These are phyloP conservation scores for Diaporthe eres DNA, from an alignment of 2,329 filamentous ascomycete species.

Conservation along the genomic window DNA sequence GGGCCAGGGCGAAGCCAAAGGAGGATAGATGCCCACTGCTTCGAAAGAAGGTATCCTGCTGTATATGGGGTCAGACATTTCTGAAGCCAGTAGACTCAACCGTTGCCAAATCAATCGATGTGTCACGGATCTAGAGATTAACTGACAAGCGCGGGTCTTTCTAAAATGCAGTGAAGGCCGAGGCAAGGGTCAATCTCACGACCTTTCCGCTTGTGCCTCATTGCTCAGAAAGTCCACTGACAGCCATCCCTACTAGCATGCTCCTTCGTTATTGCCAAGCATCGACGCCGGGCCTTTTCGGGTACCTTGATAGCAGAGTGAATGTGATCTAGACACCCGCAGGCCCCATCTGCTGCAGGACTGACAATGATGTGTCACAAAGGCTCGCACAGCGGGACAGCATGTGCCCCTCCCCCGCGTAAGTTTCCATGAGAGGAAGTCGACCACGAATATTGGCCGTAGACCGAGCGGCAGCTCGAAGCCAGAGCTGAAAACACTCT, in stretches of 20 bases:
- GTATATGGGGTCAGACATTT: background rate
- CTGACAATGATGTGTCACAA: slow-evolving; percentile 13
- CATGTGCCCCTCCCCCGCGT: background rate
- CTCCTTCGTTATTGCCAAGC: slow-evolving; percentile 19
- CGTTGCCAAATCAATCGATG: background rate
- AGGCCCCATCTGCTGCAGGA: background rate
- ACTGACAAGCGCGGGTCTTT: background rate
- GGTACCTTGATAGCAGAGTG: slow-evolving; percentile 4
- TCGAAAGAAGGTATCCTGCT: background rate
- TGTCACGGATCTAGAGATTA: background rate
- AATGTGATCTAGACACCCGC: background rate
- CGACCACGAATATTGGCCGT: background rate
- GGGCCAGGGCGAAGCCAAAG: background rate
- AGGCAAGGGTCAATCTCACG: background rate
- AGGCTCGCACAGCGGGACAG: background rate
- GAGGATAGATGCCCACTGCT: background rate
- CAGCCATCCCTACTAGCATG: slow-evolving; percentile 21
- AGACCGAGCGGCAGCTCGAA: background rate
- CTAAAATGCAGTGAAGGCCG: background rate
- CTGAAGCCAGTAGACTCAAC: background rate
- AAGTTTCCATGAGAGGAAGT: background rate
- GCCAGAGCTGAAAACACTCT: background rate
- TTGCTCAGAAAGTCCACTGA: background rate
- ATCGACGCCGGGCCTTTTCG: slow-evolving; percentile 12
- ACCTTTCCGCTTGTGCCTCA: background rate